These are phyloP conservation scores for Penicillium goetzii DNA, from an alignment of 495 filamentous ascomycete genomes.

Conservation along the genomic window DNA sequence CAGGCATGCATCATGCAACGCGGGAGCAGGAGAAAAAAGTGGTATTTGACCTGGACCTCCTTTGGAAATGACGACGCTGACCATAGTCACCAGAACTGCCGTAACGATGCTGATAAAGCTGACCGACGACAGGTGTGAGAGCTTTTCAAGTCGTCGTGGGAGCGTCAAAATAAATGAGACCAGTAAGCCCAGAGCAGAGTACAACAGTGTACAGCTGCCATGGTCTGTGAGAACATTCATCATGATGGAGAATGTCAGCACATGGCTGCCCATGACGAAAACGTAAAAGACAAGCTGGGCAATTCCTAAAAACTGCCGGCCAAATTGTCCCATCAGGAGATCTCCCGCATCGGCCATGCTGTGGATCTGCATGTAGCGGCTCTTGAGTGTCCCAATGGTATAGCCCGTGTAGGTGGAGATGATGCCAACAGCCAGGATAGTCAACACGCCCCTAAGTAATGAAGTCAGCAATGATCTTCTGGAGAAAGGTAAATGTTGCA, in stretches of 20 bases:
- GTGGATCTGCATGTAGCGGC: slow-evolving; percentile 62
- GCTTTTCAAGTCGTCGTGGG: slow-evolving; percentile 59
- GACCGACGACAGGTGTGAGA: slow-evolving; percentile 60
- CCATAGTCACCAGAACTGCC: slow-evolving; percentile 68
- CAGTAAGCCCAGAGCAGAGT: slow-evolving; percentile 60
- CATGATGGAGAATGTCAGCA: slow-evolving; percentile 72
- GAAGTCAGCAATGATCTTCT: neutral
- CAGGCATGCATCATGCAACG: slow-evolving; percentile 50
- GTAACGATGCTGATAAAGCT: slow-evolving; percentile 64
- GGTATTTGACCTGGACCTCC: slow-evolving; percentile 47
- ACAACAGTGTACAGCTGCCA: slow-evolving; percentile 64
- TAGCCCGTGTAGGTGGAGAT: slow-evolving; percentile 74
- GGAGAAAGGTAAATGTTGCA: neutral
- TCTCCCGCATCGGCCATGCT: slow-evolving; percentile 69
- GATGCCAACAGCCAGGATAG: slow-evolving; percentile 63
- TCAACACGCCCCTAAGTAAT: slow-evolving; percentile 49
- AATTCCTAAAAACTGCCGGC: slow-evolving; percentile 59
- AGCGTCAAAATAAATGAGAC: slow-evolving; percentile 63
- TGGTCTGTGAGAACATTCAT: slow-evolving; percentile 66
- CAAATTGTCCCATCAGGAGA: slow-evolving; percentile 60
- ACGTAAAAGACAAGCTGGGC: slow-evolving; percentile 65
- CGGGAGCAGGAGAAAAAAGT: slow-evolving; percentile 32
- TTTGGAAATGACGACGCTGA: slow-evolving; percentile 52
- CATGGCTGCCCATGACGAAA: slow-evolving; percentile 74
- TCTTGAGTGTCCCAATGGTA: slow-evolving; percentile 70